phyloP scores from a whole-genome alignment of 306 rosid species.

The Vachellia pachyceras region DNA sequence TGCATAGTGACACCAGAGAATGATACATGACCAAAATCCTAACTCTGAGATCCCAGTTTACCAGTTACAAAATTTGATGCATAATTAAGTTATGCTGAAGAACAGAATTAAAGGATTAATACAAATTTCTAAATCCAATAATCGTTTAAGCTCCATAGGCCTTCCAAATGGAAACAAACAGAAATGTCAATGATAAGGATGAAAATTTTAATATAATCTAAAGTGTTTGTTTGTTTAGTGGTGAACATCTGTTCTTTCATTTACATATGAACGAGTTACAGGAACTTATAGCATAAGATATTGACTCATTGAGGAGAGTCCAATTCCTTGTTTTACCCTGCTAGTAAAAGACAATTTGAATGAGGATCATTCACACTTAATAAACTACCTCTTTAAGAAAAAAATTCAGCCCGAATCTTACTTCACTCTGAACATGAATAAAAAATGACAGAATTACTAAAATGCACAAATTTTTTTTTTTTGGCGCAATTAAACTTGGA shows the following conservation, averaged over 20 bases:
- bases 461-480: background rate
- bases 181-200: conserved; percentile 14
- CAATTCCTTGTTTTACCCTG: conserved; percentile 13
- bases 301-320: background rate
- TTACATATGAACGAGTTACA: background rate
- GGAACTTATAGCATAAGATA: conserved; percentile 8
- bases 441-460: background rate
- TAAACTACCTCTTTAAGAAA: background rate
- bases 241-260: conserved; percentile 14
- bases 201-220: background rate
- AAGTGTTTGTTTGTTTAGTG: conserved; percentile 17
- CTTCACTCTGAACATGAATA: conserved; percentile 30
- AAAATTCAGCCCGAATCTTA: background rate
- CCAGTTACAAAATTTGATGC: conserved; percentile 19
- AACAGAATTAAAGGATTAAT: background rate
- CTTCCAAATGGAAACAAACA: background rate
- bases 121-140: background rate
- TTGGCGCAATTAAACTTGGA: background rate
- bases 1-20: background rate
- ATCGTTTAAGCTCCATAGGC: conserved; percentile 23
- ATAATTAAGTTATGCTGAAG: background rate
- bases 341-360: conserved; percentile 28
- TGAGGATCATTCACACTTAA: conserved; percentile 28
- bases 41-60: background rate
- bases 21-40: background rate